Base-by-base conservation (phyloP, 352 stramenopile species). In the Salisapilia sapeloensis region DNA sequence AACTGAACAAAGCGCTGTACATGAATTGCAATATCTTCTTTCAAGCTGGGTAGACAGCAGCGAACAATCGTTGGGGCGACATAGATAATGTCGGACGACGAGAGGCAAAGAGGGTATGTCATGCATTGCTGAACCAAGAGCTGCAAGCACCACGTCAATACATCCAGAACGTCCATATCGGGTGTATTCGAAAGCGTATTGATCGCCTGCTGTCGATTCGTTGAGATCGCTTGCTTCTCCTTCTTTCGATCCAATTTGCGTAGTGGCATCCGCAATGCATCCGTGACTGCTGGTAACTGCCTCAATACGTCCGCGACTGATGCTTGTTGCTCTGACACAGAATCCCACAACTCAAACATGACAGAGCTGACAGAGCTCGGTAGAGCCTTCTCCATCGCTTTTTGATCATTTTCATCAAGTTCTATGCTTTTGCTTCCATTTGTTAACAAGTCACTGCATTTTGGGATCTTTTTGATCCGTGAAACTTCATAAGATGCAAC, bases 221-320 rank as follows among this genome's bases (percentile, higher is more conserved):
- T 38, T 18, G 83, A 86, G 5, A 81, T 48, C 26, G 79, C 37
- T 18, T 83, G 63, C 6, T 66, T 62, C 51, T 90, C 71, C 33
- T 81, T 81, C 42, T 90, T 90, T 14, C 74, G 70, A 42, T 90
- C 74, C 14, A 72, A 40, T 38, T 86, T 90, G 13, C 56, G 60
- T 47, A 83, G 39, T 17, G 74, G 74, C 50, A 90, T 80, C 38
- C 59, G 77, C 45, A 90, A 28, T 9, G 55, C 60, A 6, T 71
- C 51, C 6, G 61, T 56, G 7, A 90, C 32, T 16, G 65, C 50
- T 2, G 53, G 48, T 1, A 90, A 33, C 28, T 86, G 66, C 5
- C 36, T 28, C 37, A 56, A 65, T 12, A 90, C 79, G 42, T 84
- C 72, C 12, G 32, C 37, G 4, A 87, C 31, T 15, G 67, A 78